Conservation (phyloP, 2,329 filamentous ascomycete species). For the Calonectria honghensis region DNA sequence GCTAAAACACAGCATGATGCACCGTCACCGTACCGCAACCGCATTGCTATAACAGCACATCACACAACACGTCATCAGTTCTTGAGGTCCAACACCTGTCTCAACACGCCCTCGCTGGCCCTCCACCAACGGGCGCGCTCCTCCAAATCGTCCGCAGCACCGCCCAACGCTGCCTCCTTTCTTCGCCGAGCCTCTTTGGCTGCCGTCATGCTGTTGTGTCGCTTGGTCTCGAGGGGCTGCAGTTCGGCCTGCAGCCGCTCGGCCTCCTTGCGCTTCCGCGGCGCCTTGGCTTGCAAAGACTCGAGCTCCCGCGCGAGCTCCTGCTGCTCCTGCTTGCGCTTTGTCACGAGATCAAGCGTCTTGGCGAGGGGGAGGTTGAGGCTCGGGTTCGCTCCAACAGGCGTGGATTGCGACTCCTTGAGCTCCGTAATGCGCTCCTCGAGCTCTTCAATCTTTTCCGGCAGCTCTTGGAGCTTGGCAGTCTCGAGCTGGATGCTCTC, state of each 20-base stretch:
- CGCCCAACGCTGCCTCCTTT: slow-evolving; percentile 79
- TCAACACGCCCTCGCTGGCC: slow-evolving; percentile 79
- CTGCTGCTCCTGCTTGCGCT: slow-evolving; percentile 69
- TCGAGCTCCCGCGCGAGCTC: slow-evolving; percentile 80
- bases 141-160: slow-evolving; percentile 83
- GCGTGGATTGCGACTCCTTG: slow-evolving; percentile 61
- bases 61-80: slow-evolving; percentile 51
- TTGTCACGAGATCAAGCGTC: slow-evolving; percentile 72
- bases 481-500: slow-evolving; percentile 71
- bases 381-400: slow-evolving; percentile 61
- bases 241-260: slow-evolving; percentile 81
- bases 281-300: slow-evolving; percentile 76
- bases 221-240: slow-evolving; percentile 79
- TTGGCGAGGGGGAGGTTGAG: slow-evolving; percentile 75
- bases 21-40: not conserved
- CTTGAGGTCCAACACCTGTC: slow-evolving; percentile 76
- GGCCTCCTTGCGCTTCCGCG: slow-evolving; percentile 79
- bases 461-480: slow-evolving; percentile 70
- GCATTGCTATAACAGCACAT: not conserved
- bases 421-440: slow-evolving; percentile 69
- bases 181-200: slow-evolving; percentile 82
- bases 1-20: slow-evolving; percentile 21
- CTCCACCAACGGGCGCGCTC: slow-evolving; percentile 85
- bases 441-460: slow-evolving; percentile 68
- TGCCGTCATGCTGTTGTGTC: slow-evolving; percentile 77